phyloP scores from a whole-genome alignment of 768 basidiomycete species.

The Mycena capillaripes region DNA sequence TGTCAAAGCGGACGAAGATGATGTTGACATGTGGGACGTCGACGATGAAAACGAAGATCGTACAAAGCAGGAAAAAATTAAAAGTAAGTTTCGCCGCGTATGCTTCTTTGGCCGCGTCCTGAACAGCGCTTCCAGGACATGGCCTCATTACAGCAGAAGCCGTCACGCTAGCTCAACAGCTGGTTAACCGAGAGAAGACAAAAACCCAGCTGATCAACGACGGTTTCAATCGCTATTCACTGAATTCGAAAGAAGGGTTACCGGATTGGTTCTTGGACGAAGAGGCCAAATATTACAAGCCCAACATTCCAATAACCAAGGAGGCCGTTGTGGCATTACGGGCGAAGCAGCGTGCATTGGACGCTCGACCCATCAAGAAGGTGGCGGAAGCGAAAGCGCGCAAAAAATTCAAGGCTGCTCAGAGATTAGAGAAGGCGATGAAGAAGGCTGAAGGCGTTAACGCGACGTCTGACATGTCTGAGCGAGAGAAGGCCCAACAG shows the following conservation, averaged over 20 bases:
- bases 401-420: constrained; percentile 92
- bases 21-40: constrained; percentile 84
- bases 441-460: constrained; percentile 97
- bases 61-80: constrained; percentile 71
- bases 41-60: constrained; percentile 83
- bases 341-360: constrained; percentile 92
- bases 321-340: constrained; percentile 90
- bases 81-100: constrained; percentile 64
- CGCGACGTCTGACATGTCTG: constrained; percentile 90
- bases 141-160: constrained; percentile 92
- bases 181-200: constrained; percentile 92
- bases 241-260: constrained; percentile 92
- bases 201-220: constrained; percentile 92
- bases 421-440: constrained; percentile 90
- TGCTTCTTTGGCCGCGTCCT: constrained; percentile 1
- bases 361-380: constrained; percentile 99
- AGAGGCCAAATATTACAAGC: constrained; percentile 91
- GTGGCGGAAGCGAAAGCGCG: constrained; percentile 98
- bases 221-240: constrained; percentile 94
- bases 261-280: constrained; percentile 99
- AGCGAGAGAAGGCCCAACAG: constrained; percentile 93
- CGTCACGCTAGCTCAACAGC: constrained; percentile 89
- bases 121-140: constrained; percentile 63
- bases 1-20: constrained; percentile 72
- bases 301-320: constrained; percentile 97